Evolutionary conservation across 179 eudicot species (phyloP).

Genomic region (Kewa caespitosa): DNA sequence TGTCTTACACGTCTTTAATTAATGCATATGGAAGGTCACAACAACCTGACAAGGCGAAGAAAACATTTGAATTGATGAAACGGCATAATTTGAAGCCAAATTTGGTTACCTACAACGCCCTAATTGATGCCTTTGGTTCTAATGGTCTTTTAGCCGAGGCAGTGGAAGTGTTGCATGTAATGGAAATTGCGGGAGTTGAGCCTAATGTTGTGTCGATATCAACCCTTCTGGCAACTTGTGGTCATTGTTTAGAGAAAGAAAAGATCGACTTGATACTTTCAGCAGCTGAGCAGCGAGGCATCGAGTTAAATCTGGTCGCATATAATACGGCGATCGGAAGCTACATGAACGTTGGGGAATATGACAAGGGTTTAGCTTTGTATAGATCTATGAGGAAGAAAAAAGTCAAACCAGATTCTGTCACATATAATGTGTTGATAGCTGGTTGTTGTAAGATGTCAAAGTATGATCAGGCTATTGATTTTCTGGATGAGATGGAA

Average conservation of each 20-base stretch:
- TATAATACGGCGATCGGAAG: constrained; percentile 91
- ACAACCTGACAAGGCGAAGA: constrained; percentile 75
- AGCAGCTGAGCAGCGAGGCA: constrained; percentile 75
- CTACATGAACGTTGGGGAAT: constrained; percentile 81
- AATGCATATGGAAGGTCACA: constrained; percentile 91
- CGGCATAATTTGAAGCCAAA: constrained; percentile 66
- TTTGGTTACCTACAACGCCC: constrained; percentile 78
- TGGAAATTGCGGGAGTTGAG: constrained; percentile 76
- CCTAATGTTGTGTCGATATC: constrained; percentile 91
- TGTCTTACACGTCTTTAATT: constrained; percentile 84
- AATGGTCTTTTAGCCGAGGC: constrained; percentile 76
- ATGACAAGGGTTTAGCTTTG: constrained; percentile 66
- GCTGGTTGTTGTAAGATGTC: constrained; percentile 90
- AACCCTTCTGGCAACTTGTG: constrained; percentile 89
- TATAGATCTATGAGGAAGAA: constrained; percentile 64
- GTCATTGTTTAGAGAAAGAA: constrained; percentile 71
- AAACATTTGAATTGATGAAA: constrained; percentile 68
- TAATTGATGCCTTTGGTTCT: constrained; percentile 91
- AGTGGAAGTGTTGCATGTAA: constrained; percentile 71
- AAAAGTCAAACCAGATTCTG: constrained; percentile 73
- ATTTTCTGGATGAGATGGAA: constrained; percentile 67
- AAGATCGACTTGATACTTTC: constrained; percentile 81
- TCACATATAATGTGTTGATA: constrained; percentile 75
- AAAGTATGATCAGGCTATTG: constrained; percentile 66
- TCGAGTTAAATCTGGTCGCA: constrained; percentile 70